phyloP scores from a whole-genome alignment of 2,329 filamentous ascomycete genomes.

The Grosmannia serpens region DNA sequence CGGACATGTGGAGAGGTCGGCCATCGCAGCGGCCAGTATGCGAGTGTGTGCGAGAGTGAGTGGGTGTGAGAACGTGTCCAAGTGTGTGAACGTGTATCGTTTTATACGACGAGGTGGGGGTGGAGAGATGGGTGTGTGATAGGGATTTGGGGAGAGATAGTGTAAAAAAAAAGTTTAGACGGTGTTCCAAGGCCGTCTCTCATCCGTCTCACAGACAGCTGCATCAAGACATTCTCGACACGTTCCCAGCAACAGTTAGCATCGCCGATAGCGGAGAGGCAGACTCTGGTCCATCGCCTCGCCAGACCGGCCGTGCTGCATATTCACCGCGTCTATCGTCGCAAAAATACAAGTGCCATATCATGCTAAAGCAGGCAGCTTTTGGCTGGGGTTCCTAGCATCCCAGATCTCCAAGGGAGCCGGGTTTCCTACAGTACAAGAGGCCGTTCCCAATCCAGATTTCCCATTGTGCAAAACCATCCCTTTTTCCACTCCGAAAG shows the following conservation, averaged over 20 bases:
- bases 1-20: slow-evolving; percentile 39
- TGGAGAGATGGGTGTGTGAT: background rate
- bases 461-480: background rate
- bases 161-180: background rate
- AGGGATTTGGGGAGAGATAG: background rate
- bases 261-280: background rate
- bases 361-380: background rate
- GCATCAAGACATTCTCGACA: background rate
- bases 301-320: background rate
- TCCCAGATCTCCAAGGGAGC: background rate
- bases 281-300: background rate
- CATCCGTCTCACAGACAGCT: too few species aligned
- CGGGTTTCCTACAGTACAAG: background rate
- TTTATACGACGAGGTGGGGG: background rate
- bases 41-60: background rate
- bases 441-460: background rate
- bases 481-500: background rate
- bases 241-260: too few species aligned
- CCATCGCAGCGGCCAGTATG: slow-evolving; percentile 38
- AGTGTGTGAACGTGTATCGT: background rate
- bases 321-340: background rate
- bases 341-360: background rate
- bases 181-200: background rate
- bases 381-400: background rate
- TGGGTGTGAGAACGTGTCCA: background rate